Evolutionary conservation across 345 rosid genomes (phyloP), one percentile per base, ranked within the genome.

Genomic region (Eutrema japonicum): DNA sequence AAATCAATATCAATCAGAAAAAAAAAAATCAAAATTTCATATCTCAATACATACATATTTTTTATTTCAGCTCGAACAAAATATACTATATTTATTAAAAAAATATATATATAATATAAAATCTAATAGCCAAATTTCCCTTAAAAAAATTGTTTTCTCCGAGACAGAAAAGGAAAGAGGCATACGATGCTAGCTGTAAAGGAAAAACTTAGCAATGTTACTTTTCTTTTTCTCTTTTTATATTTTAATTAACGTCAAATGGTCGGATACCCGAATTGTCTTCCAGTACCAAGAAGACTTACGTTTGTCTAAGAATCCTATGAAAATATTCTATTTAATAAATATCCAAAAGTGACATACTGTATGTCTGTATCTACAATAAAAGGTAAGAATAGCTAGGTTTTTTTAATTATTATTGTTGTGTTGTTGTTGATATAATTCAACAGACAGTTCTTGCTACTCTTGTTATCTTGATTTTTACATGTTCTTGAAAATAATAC

Each of bases 161-260:
- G 64, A 87, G 85, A 90, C 85, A 89, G 62, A 78, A 84, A 83
- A 75, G 71, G 71, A 78, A 86, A 70, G 64, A 57, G 68, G 72
- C 89, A 84, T 80, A 78, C 86, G 89, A 85, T 83, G 80, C 91
- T 81, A 81, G 81, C 91, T 81, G 71, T 68, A 70, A 78, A 86
- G 78, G 71, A 59, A 47, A 75, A 52, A 68, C 30, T 82, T 78
- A 66, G 61, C 69, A 81, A 78, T 73, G 77, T 67, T 57, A 57
- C 71, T 77, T 77, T 70, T 56, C 50, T 64, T 71, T 64, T 56
- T 73, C 41, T 50, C 67, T 41, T 57, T 72, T 87, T 59, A 52
- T 80, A 70, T 77, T 80, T 80, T 43, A 70, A 64, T 63, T 18
- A 30, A 64, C 14, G 45, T 49, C 38, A 77, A 33, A 55, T 46